Percentiles rank a stretch among this genome's conserved stretches.
Conservation (phyloP, 164 flowering plant genomes). For the Piper betle region DNA sequence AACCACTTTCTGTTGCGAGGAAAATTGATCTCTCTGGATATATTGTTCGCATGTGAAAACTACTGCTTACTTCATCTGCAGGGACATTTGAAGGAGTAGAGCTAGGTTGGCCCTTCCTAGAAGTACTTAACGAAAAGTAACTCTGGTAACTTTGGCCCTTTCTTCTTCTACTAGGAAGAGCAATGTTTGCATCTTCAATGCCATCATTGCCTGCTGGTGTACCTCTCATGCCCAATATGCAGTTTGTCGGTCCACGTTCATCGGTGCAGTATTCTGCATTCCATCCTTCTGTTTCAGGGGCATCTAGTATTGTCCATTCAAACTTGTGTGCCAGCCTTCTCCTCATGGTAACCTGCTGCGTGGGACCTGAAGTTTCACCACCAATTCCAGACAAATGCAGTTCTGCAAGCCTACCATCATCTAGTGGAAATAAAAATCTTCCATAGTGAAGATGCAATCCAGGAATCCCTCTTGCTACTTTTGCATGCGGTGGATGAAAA, state of each 20-base stretch:
- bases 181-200: constrained; percentile 20
- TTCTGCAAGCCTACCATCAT: constrained; percentile 83
- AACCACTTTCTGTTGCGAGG: constrained; percentile 39
- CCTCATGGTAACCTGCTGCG: constrained; percentile 17
- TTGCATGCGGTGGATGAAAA: constrained; percentile 54
- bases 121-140: constrained; percentile 30
- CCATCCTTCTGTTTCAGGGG: constrained; percentile 93
- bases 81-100: constrained; percentile 18
- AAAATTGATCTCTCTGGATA: constrained; percentile 59
- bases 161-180: constrained; percentile 29
- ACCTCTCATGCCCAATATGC: constrained; percentile 55
- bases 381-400: constrained; percentile 68
- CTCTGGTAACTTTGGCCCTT: constrained; percentile 22
- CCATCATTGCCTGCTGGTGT: constrained; percentile 16
- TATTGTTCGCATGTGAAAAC: constrained; percentile 48
- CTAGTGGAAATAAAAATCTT: constrained; percentile 51
- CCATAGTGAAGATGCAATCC: constrained; percentile 58
- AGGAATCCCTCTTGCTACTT: constrained; percentile 47
- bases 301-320: constrained; percentile 66
- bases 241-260: constrained; percentile 65
- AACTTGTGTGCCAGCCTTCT: constrained; percentile 39
- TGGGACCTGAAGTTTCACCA: constrained; percentile 53
- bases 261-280: constrained; percentile 78
- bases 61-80: constrained; percentile 18
- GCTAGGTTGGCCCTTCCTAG: constrained; percentile 9